Evolutionary conservation across 2,329 filamentous ascomycete genomes (phyloP).

Genomic region (Corynespora cassiicola): DNA sequence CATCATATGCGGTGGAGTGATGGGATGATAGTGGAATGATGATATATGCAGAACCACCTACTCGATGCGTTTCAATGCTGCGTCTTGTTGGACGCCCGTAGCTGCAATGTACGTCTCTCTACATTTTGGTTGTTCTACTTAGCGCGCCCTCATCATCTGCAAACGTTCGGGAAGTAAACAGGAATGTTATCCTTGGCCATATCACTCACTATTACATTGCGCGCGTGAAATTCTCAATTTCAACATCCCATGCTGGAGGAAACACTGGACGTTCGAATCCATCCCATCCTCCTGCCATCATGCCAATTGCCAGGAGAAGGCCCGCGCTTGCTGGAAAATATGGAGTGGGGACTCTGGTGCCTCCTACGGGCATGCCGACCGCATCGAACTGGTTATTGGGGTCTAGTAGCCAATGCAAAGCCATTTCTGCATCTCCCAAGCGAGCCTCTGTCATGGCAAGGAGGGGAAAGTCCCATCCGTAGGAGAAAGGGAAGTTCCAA

Average conservation of each 20-base stretch:
- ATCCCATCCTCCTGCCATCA: conserved; percentile 66
- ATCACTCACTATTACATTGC: too few relatives aligned
- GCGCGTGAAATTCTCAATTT: conserved; percentile 55
- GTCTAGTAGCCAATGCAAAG: conserved; percentile 54
- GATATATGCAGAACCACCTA: too few relatives aligned
- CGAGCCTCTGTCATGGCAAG: conserved; percentile 38
- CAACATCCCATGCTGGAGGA: conserved; percentile 56
- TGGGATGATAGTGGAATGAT: too few relatives aligned
- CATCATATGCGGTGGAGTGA: too few relatives aligned
- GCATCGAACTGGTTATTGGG: conserved; percentile 62
- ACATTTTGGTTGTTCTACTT: too few relatives aligned
- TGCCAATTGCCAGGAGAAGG: conserved; percentile 60
- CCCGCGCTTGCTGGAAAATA: conserved; percentile 62
- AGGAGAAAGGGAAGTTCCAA: conserved; percentile 44
- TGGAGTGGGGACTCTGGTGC: conserved; percentile 61
- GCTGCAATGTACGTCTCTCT: too few relatives aligned
- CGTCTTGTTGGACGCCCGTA: too few relatives aligned
- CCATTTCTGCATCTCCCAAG: conserved; percentile 30
- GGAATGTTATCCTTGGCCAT: too few relatives aligned
- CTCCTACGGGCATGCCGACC: conserved; percentile 62
- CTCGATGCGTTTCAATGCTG: too few relatives aligned
- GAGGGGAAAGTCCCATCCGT: conserved; percentile 45
- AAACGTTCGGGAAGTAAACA: too few relatives aligned
- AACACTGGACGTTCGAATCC: conserved; percentile 55
- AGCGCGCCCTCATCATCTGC: too few relatives aligned